A percentile compares a stretch with the other conserved stretches of the same genome.
Conservation (phyloP, 257 asterid genomes). For the Nyctanthes arbortristis region DNA sequence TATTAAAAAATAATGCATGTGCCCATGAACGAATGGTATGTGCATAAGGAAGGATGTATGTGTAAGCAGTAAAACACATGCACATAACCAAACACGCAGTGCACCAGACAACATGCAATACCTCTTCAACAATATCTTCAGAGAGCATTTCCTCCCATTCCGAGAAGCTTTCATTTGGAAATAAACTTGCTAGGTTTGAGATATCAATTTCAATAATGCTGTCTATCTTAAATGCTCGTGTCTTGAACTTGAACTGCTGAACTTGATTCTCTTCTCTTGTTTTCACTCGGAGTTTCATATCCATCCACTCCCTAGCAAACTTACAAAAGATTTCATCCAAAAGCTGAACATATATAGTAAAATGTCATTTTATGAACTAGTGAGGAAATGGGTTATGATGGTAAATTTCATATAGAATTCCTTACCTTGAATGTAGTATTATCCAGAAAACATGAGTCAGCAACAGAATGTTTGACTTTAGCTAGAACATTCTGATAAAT, state of each 20-base stretch:
- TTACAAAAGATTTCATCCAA: constrained; percentile 64
- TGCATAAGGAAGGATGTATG: neutral
- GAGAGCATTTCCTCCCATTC: constrained; percentile 82
- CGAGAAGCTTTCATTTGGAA: constrained; percentile 52
- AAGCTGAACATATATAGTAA: constrained; percentile 39
- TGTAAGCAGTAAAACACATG: neutral
- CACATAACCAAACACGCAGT: neutral
- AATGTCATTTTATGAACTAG: constrained; percentile 20
- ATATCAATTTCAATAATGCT: constrained; percentile 71
- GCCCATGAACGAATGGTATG: constrained; percentile 1
- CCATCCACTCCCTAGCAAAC: constrained; percentile 70
- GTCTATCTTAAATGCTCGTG: constrained; percentile 73
- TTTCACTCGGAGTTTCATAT: constrained; percentile 52
- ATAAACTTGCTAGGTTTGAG: constrained; percentile 55
- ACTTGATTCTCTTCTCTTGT: constrained; percentile 44
- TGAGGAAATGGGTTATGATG: constrained; percentile 12
- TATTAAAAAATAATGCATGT: neutral
- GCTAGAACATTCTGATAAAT: constrained; percentile 60
- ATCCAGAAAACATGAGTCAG: constrained; percentile 62
- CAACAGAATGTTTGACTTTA: constrained; percentile 54
- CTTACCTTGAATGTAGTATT: constrained; percentile 57
- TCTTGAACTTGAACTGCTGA: constrained; percentile 70
- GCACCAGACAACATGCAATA: constrained; percentile 14
- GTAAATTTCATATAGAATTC: constrained; percentile 13
- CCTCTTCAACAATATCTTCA: constrained; percentile 64